These are phyloP conservation scores for Aspergillus fructus DNA, from an alignment of 2,329 filamentous ascomycete species.

Conservation along the genomic window DNA sequence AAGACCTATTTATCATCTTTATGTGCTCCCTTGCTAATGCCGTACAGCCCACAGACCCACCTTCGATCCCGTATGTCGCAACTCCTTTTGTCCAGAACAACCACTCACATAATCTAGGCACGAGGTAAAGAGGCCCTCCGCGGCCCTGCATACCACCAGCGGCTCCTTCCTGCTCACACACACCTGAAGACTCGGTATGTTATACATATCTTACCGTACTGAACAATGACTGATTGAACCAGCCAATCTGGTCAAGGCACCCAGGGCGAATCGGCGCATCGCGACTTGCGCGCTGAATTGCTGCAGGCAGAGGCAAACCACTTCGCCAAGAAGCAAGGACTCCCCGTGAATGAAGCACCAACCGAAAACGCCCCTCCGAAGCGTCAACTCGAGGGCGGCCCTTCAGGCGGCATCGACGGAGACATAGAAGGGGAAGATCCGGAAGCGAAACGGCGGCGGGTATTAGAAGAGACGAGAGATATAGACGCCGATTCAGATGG, in stretches of 20 bases:
- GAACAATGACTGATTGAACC: constrained; percentile 19
- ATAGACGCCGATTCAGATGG: constrained; percentile 79
- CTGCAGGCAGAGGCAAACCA: constrained; percentile 84
- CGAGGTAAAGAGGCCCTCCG: constrained; percentile 92
- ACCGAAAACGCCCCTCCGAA: constrained; percentile 54
- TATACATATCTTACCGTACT: neutral
- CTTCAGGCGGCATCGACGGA: constrained; percentile 31
- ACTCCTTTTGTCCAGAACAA: constrained; percentile 24
- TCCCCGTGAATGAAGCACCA: constrained; percentile 47
- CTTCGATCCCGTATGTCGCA: constrained; percentile 76
- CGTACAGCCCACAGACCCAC: constrained; percentile 74
- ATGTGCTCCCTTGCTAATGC: constrained; percentile 13
- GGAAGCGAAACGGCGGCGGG: constrained; percentile 78
- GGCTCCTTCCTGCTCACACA: constrained; percentile 89
- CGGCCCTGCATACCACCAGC: constrained; percentile 93
- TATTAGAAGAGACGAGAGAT: constrained; percentile 83
- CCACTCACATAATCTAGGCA: constrained; percentile 55
- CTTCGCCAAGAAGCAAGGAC: constrained; percentile 79
- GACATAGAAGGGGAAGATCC: constrained; percentile 62
- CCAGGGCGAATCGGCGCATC: constrained; percentile 65
- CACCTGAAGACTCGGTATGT: constrained; percentile 79
- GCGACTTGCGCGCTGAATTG: constrained; percentile 86
- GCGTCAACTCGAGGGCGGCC: constrained; percentile 60
- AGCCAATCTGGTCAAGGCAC: constrained; percentile 87
- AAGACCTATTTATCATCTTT: neutral